Conservation (phyloP, 306 rosid species). For the Cucurbita ficifolia region DNA sequence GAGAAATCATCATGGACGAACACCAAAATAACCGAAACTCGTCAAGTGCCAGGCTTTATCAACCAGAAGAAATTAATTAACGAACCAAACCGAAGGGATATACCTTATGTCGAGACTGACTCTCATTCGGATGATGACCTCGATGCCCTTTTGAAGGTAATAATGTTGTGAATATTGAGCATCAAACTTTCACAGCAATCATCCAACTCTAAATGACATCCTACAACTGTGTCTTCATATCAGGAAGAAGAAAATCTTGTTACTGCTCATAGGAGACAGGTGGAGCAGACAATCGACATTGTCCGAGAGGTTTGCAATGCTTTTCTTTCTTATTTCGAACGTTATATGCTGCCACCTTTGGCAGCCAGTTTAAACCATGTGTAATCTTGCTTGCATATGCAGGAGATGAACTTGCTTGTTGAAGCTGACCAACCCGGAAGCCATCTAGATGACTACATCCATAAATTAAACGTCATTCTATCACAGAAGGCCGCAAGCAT, state of each 20-base stretch:
- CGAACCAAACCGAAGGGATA: constrained; percentile 13
- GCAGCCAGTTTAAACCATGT: background rate
- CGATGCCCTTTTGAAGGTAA: constrained; percentile 61
- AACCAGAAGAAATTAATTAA: constrained; percentile 28
- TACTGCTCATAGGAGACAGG: constrained; percentile 68
- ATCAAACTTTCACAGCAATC: background rate
- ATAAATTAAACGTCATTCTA: constrained; percentile 58
- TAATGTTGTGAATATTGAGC: background rate
- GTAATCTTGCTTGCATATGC: constrained; percentile 15
- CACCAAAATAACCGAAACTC: constrained; percentile 27
- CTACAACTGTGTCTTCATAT: constrained; percentile 2
- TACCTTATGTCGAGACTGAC: constrained; percentile 18
- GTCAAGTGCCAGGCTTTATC: constrained; percentile 21
- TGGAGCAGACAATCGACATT: constrained; percentile 79
- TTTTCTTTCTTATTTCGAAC: background rate
- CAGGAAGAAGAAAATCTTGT: constrained; percentile 93
- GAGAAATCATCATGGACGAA: constrained; percentile 25
- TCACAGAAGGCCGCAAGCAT: constrained; percentile 75
- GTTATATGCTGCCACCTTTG: background rate
- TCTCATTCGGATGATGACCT: constrained; percentile 49
- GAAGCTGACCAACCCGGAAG: constrained; percentile 84
- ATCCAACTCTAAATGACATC: constrained; percentile 11
- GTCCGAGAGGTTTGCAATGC: constrained; percentile 50
- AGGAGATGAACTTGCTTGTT: constrained; percentile 85
- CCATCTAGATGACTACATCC: constrained; percentile 54